Base-by-base conservation (phyloP, 2,329 filamentous ascomycete genomes). In the Ilyonectria sp. region DNA sequence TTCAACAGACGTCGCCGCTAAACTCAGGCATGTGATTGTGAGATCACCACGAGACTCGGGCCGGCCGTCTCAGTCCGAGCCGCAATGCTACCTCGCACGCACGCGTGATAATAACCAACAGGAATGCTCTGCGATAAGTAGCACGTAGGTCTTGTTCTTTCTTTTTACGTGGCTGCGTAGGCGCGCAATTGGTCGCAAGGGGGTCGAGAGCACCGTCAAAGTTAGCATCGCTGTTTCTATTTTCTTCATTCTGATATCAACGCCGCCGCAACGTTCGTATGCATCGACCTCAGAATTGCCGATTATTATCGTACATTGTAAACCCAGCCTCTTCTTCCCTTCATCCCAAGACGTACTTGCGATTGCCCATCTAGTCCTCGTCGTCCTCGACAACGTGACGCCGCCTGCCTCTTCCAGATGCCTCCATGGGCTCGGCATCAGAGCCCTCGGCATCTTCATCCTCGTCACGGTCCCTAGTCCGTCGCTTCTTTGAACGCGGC, bases 341-440 rank as follows among this genome's bases (percentile, higher is more conserved):
- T 50, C 8, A 11, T 23, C n/a, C n/a, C 19, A 9, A 43, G 7
- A 35, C 35, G 50, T 19, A 26, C 50, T 23, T 31, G 7, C 43
- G 26, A 19, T 35, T 44, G 40, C 8, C 35, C 7, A 55, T 60
- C 44, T 85, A 84, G 47, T 89, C 87, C 46, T 90, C 89, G 63
- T 90, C 88, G 61, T 90, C 89, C 61, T 90, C 88, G 65, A 91
- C 83, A 70, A 91, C 81, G 46, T 83, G 84, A 71, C 88, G 85
- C 67, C 89, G 84, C 75, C 88, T 86, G 57, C 84, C 82, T 66
- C 85, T 79, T 62, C 86, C 82, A 40, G 80, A 79, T 60, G 78
- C 73, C 71, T 83, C 82, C 23, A 77, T 76, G 6, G 77, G 74
- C 61, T 89, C 87, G 52, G 89, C 84, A 46, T 86, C 81, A 65